Conservation (phyloP, 2,329 filamentous ascomycete species). For the Alternaria incomplexa region DNA sequence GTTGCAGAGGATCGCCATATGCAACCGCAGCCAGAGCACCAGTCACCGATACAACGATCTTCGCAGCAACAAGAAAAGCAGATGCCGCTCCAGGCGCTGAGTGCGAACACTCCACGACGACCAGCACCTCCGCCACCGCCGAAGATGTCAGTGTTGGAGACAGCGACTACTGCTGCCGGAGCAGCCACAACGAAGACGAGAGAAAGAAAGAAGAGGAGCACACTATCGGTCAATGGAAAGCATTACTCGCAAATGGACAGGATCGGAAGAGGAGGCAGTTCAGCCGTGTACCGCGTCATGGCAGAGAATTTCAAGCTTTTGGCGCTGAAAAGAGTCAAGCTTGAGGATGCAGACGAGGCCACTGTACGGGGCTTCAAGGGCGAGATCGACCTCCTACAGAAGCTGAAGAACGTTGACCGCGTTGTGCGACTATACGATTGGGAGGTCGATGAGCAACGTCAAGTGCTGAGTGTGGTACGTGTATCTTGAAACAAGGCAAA, state of each 20-base stretch:
- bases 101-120: constrained; percentile 76
- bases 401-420: constrained; percentile 81
- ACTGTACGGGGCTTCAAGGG: constrained; percentile 89
- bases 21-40: constrained; percentile 27
- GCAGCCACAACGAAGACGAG: constrained; percentile 74
- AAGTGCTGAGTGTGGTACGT: constrained; percentile 82
- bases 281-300: constrained; percentile 94
- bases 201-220: constrained; percentile 78
- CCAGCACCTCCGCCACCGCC: constrained; percentile 81
- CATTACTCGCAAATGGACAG: constrained; percentile 88
- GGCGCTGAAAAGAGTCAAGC: constrained; percentile 88
- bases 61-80: constrained; percentile 54
- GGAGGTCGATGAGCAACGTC: constrained; percentile 91
- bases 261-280: constrained; percentile 89
- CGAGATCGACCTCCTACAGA: constrained; percentile 89
- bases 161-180: constrained; percentile 82
- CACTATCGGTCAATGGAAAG: constrained; percentile 88
- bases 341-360: constrained; percentile 85
- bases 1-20: constrained; percentile 33
- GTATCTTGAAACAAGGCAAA: background rate
- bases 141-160: constrained; percentile 96
- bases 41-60: constrained; percentile 40
- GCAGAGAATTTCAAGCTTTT: constrained; percentile 97
- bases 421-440: constrained; percentile 91
- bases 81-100: constrained; percentile 59